phyloP scores from a whole-genome alignment of 176 grass and related monocot species.

The Ensete glaucum region DNA sequence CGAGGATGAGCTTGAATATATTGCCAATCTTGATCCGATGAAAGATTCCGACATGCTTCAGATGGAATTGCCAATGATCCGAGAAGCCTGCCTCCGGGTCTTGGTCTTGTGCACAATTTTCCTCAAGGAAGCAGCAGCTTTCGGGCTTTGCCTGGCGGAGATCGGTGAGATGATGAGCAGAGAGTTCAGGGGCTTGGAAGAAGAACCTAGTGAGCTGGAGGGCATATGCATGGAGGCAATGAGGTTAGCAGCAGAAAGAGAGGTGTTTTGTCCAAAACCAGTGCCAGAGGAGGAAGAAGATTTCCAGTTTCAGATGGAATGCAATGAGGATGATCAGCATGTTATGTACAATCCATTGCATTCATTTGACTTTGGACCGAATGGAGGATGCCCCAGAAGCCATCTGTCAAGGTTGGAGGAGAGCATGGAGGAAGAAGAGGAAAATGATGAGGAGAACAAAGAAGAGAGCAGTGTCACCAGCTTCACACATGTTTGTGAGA shows the following conservation, averaged over 20 bases:
- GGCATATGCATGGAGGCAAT: conserved; percentile 16
- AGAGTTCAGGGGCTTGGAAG: conserved; percentile 13
- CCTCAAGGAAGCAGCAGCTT: conserved; percentile 16
- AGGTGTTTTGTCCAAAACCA: background rate
- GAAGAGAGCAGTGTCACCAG: background rate
- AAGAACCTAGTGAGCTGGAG: conserved; percentile 21
- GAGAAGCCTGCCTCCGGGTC: conserved; percentile 11
- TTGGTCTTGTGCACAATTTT: conserved; percentile 15
- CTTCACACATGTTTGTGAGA: background rate
- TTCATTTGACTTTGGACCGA: background rate
- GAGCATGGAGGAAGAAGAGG: conserved; percentile 14
- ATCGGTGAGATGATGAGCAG: conserved; percentile 22
- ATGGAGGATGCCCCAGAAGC: conserved; percentile 4
- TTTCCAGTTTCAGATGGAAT: conserved; percentile 20
- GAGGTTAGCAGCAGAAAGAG: conserved; percentile 12
- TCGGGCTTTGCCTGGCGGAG: conserved; percentile 19
- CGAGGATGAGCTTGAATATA: conserved; percentile 16
- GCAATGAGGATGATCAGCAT: background rate
- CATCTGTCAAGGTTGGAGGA: conserved; percentile 6
- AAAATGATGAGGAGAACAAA: background rate
- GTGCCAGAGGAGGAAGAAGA: conserved; percentile 5
- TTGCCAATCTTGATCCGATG: conserved; percentile 3
- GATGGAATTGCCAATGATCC: conserved; percentile 12
- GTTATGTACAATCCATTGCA: background rate
- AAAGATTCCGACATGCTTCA: conserved; percentile 21